Percentiles rank a stretch among this genome's conserved stretches.
These are phyloP conservation scores for Exophiala phaeomuriformis DNA, from an alignment of 2,329 filamentous ascomycete genomes.

Conservation along the genomic window DNA sequence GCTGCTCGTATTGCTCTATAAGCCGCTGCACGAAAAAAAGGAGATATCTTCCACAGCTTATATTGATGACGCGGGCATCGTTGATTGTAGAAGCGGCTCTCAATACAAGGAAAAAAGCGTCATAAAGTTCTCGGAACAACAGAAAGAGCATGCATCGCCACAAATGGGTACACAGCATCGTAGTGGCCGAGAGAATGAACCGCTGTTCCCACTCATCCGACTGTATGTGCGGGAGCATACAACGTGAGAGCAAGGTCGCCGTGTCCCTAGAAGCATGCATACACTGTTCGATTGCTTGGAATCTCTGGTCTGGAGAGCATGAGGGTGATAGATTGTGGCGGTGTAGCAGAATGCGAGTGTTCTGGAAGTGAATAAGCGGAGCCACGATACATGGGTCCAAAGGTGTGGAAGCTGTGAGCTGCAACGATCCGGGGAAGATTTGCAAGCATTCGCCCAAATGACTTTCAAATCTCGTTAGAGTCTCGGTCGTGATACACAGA, in stretches of 20 bases:
- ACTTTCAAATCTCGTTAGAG: conserved; percentile 69
- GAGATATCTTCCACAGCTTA: conserved; percentile 72
- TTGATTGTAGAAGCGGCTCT: conserved; percentile 65
- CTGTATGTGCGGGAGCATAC: conserved; percentile 42
- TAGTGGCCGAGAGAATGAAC: conserved; percentile 59
- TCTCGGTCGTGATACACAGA: conserved; percentile 58
- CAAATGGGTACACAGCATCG: conserved; percentile 71
- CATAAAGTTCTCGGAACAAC: conserved; percentile 64
- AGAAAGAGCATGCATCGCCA: conserved; percentile 82
- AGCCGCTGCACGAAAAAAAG: conserved; percentile 70
- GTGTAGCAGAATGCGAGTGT: conserved; percentile 76
- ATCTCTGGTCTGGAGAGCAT: conserved; percentile 58
- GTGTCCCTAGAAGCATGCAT: conserved; percentile 69
- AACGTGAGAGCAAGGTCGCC: conserved; percentile 64
- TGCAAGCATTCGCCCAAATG: conserved; percentile 70
- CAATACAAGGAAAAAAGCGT: conserved; percentile 64
- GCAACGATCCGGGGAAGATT: conserved; percentile 68
- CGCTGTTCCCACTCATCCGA: conserved; percentile 42
- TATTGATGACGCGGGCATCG: conserved; percentile 62
- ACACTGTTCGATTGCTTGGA: conserved; percentile 70
- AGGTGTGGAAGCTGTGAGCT: conserved; percentile 57
- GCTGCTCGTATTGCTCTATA: conserved; percentile 47
- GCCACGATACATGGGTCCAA: conserved; percentile 68
- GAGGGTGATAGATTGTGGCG: conserved; percentile 76
- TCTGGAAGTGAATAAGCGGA: conserved; percentile 71